phyloP scores from a whole-genome alignment of 2,329 filamentous ascomycete species.

The Ceratocystis colombiana region DNA sequence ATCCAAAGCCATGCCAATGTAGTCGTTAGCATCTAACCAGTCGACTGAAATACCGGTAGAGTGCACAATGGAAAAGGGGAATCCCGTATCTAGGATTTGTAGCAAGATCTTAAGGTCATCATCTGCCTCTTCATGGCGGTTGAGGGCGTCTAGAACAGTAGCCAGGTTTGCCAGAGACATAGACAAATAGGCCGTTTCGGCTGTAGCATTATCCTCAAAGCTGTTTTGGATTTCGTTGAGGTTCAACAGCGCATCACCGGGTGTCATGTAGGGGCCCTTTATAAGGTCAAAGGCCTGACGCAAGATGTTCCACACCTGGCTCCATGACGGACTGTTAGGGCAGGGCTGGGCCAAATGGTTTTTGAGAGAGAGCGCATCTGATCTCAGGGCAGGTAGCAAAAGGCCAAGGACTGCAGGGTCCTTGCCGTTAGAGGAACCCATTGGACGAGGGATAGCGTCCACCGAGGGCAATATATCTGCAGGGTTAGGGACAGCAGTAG shows the following conservation, averaged over 20 bases:
- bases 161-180: slow-evolving; percentile 34
- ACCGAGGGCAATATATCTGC: slow-evolving; percentile 22
- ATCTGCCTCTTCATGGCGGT: slow-evolving; percentile 22
- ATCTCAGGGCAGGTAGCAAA: slow-evolving; percentile 30
- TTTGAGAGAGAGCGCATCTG: slow-evolving; percentile 30
- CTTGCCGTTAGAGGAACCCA: neutral
- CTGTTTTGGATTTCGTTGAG: slow-evolving; percentile 25
- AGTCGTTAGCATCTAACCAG: slow-evolving; percentile 27
- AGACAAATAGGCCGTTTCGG: slow-evolving; percentile 23
- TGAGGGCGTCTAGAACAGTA: slow-evolving; percentile 31
- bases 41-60: slow-evolving; percentile 25
- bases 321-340: slow-evolving; percentile 26
- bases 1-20: slow-evolving; percentile 30
- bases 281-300: slow-evolving; percentile 28
- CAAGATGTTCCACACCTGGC: slow-evolving; percentile 24
- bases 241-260: slow-evolving; percentile 31
- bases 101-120: slow-evolving; percentile 30
- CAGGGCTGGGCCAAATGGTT: slow-evolving; percentile 28
- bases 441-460: slow-evolving; percentile 19
- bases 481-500: slow-evolving; percentile 22
- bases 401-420: slow-evolving; percentile 28
- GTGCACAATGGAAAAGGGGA: slow-evolving; percentile 31
- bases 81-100: slow-evolving; percentile 30
- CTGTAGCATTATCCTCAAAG: slow-evolving; percentile 14
- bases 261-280: slow-evolving; percentile 30